Base-by-base conservation (phyloP, 371 early-diverging fungal genomes). In the Mucor racemosus region DNA sequence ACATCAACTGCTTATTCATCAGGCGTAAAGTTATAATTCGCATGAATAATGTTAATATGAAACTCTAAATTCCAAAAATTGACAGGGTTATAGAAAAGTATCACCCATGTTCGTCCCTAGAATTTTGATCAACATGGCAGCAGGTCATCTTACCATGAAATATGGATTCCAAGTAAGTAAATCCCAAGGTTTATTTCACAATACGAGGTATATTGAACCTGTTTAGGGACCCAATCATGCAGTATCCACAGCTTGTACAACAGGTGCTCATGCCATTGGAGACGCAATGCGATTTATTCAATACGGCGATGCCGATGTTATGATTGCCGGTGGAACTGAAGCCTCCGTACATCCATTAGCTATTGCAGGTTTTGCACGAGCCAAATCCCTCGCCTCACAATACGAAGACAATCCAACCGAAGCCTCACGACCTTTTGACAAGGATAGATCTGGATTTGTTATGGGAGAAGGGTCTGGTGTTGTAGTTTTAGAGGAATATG, bases 251-350 rank as follows among this genome's bases (percentile, higher is more conserved):
- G 97, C 98, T 0, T 98, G 98, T 68, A 93, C 97, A 0, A 96
- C 98, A 4, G 98, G 98, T 1, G 96, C 97, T 0, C 96, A 98
- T 68, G 84, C 97, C 1, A 86, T 98, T 39, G 97, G 97, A 33
- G 97, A 98, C 70, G 97, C 97, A 0, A 87, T 88, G 85, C 84
- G 97, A 38, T 94, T 96, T 72, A 98, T 98, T 69, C 88, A 89
- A 61, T 92, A 80, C 65, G 95, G 94, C 14, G 97, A 98, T 69
- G 97, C 97, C 4, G 94, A 96, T 74, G 95, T 98, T 4, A 96
- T 98, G 95, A 77, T 98, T 7, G 97, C 97, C 0, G 98, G 98
- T n/a, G 97, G 95, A 2, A 79, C 94, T 3, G 98, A 98, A 73
- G 88, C 96, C 0, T 84, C 90, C 36, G 80, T 97, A 17, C 90